Evolutionary conservation across 768 basidiomycete species (phyloP), one percentile per base, ranked within the genome.

Genomic region (Trametes cubensis): DNA sequence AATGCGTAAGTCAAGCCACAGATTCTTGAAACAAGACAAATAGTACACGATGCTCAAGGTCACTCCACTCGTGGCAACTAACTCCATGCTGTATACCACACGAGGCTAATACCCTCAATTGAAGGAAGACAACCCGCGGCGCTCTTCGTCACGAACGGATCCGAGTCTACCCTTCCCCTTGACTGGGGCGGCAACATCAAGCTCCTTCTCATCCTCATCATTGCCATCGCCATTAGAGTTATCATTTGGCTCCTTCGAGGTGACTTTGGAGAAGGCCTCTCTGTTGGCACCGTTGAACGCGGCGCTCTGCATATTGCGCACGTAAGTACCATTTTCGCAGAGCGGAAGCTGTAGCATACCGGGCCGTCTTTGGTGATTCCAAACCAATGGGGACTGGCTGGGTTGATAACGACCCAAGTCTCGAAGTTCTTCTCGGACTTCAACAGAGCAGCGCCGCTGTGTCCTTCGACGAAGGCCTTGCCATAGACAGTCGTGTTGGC

Each of bases 391-490:
- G 20, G 13, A 23, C 15, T 49, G 4, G 56, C 46, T 0, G 56
- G 47, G 56, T 58, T 58, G 21, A 58, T 38, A 5, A 41, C 47
- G 6, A n/a, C 17, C 55, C 55, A 57, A 3, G 4, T 57, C 34
- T 57, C 45, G 13, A 47, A 14, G 21, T 20, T 46, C 34, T 11
- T 13, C 1, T 39, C 23, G 21, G 34, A 8, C 18, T 20, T 11
- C 11, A 57, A 2, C 14, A 48, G 46, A 14, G 4, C 11, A 0
- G 46, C 45, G 14, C 55, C 55, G 34, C 30, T 48, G 55, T 57
- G 55, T 2, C 45, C 55, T 42, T 57, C 48, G 55, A 57, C 25
- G 55, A 20, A 57, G 13, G 55, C 45, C 55, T 57, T 57, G 34
- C 55, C 45, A 23, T 20, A 47, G 21, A 48, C 14, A 28, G 11